Percentiles rank a stretch among this genome's conserved stretches.
Evolutionary conservation across 306 rosid genomes (phyloP).

Genomic region (Hippophae gyantsensis): DNA sequence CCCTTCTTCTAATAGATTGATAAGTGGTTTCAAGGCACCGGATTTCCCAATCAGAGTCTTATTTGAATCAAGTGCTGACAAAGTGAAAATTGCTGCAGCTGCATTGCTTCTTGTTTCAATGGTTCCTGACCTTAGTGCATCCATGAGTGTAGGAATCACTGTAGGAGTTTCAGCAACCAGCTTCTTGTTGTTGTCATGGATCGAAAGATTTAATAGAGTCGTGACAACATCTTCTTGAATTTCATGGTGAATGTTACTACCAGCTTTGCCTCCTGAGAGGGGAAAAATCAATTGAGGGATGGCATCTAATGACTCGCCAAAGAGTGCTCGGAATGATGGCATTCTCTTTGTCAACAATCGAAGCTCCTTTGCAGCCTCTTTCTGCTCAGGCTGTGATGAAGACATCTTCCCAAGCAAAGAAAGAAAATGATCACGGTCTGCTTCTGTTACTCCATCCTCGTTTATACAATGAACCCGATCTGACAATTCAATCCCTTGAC

Average conservation of each 20-base stretch:
- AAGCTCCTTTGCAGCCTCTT: constrained; percentile 74
- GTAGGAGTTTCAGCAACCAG: constrained; percentile 68
- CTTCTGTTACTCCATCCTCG: constrained; percentile 53
- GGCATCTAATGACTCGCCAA: constrained; percentile 55
- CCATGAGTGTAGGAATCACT: constrained; percentile 54
- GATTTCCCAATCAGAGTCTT: constrained; percentile 74
- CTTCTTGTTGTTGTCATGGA: constrained; percentile 80
- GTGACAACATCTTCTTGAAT: constrained; percentile 87
- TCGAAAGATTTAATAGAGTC: constrained; percentile 72
- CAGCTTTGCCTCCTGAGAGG: constrained; percentile 37
- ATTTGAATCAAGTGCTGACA: constrained; percentile 90
- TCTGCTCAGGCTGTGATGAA: constrained; percentile 47
- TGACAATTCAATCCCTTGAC: constrained; percentile 51
- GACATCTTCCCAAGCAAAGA: constrained; percentile 68
- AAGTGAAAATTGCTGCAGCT: constrained; percentile 79
- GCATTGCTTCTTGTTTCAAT: constrained; percentile 75
- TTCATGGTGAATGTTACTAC: constrained; percentile 29
- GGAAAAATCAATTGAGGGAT: constrained; percentile 64
- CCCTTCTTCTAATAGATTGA: constrained; percentile 74
- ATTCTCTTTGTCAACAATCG: constrained; percentile 69
- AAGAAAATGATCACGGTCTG: constrained; percentile 44
- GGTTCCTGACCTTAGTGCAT: constrained; percentile 67
- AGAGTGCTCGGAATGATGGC: constrained; percentile 70
- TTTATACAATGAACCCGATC: constrained; percentile 29
- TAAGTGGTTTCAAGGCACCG: constrained; percentile 58